phyloP scores from a whole-genome alignment of 352 stramenopile genomes.

The Phytophthora brassicae region DNA sequence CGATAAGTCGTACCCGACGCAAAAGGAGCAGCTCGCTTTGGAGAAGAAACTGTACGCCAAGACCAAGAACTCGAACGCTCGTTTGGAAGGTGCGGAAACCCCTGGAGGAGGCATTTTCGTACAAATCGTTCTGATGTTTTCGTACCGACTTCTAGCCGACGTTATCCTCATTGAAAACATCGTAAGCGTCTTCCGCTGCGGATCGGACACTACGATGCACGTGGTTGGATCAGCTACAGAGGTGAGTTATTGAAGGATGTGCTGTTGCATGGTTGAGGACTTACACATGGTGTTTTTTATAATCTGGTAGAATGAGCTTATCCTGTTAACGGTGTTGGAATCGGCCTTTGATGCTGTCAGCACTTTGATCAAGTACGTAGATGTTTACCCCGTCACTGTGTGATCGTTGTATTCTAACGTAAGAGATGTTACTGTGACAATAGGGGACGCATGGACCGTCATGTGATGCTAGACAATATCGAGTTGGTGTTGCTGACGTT shows the following conservation, averaged over 20 bases:
- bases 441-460: slow-evolving; percentile 83
- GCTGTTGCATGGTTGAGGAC: background rate
- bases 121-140: background rate
- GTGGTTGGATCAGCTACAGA: slow-evolving; percentile 82
- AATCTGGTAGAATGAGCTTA: slow-evolving; percentile 89
- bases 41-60: slow-evolving; percentile 92
- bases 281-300: too few relatives aligned
- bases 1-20: slow-evolving; percentile 84
- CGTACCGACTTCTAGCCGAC: slow-evolving; percentile 51
- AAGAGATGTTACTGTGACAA: background rate
- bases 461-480: slow-evolving; percentile 91
- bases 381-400: background rate
- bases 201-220: slow-evolving; percentile 89
- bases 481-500: slow-evolving; percentile 89
- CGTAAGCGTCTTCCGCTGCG: slow-evolving; percentile 88
- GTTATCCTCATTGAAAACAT: slow-evolving; percentile 91
- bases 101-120: too few relatives aligned
- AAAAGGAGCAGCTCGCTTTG: slow-evolving; percentile 85
- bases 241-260: slow-evolving; percentile 33
- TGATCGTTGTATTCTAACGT: slow-evolving; percentile 2
- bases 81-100: slow-evolving; percentile 81
- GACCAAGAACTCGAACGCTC: slow-evolving; percentile 88
- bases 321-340: slow-evolving; percentile 85
- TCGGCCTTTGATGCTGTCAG: slow-evolving; percentile 84
- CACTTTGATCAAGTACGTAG: slow-evolving; percentile 82